A percentile compares a stretch with the other conserved stretches of the same genome.
Evolutionary conservation across 257 asterid genomes (phyloP).

Genomic region (Przewalskia tangutica): DNA sequence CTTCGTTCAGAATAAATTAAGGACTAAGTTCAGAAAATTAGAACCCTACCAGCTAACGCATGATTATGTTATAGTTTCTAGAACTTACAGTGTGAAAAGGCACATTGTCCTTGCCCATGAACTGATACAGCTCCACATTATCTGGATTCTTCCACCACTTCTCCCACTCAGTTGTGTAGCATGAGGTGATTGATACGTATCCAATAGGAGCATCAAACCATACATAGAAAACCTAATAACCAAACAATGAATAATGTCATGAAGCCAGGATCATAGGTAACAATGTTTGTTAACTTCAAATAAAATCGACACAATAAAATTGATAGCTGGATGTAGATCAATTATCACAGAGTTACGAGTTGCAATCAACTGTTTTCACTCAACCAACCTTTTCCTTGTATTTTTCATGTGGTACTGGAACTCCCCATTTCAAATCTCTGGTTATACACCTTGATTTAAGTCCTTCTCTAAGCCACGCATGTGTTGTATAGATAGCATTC

Average conservation of each 20-base stretch:
- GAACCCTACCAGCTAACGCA: background rate
- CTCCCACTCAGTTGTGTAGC: constrained; percentile 95
- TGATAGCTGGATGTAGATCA: background rate
- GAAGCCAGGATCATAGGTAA: background rate
- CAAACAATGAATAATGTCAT: constrained; percentile 1
- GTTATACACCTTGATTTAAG: constrained; percentile 73
- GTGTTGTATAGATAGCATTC: constrained; percentile 73
- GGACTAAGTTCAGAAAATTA: background rate
- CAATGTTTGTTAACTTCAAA: background rate
- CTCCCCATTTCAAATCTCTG: constrained; percentile 97
- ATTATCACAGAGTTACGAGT: background rate
- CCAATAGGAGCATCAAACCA: constrained; percentile 99
- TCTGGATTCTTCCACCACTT: constrained; percentile 99
- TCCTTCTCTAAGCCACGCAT: constrained; percentile 91
- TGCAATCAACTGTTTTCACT: background rate
- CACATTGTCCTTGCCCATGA: constrained; percentile 99
- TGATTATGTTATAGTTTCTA: background rate
- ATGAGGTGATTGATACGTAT: constrained; percentile 78
- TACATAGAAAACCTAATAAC: constrained; percentile 81
- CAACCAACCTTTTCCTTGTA: constrained; percentile 69
- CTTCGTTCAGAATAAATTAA: background rate
- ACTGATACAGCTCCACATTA: constrained; percentile 88
- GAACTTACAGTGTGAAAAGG: constrained; percentile 90
- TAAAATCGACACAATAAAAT: background rate
- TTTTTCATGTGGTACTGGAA: constrained; percentile 86